Percentiles rank a stretch among this genome's conserved stretches.
phyloP scores from a whole-genome alignment of 2,329 filamentous ascomycete species.

The Blastomyces parvus region DNA sequence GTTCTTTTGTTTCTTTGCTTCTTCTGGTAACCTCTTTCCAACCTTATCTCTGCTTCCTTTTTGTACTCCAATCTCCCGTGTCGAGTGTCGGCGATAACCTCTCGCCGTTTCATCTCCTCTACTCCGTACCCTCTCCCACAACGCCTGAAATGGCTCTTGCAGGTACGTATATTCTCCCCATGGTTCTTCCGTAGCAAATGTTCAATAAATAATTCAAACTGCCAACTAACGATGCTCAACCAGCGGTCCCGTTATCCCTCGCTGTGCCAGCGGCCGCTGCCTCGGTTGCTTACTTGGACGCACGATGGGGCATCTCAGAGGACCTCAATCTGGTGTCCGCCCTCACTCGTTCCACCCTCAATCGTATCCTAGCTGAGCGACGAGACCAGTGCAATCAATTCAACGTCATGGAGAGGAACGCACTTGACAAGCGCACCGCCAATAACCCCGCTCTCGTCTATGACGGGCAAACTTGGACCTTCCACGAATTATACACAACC shows the following conservation, averaged over 20 bases:
- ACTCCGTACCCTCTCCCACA: not conserved
- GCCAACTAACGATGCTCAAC: not conserved
- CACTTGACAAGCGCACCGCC: slow-evolving; percentile 45
- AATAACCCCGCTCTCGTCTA: slow-evolving; percentile 54
- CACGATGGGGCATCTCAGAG: slow-evolving; percentile 55
- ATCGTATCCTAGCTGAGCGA: slow-evolving; percentile 41
- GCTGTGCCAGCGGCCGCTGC: slow-evolving; percentile 55
- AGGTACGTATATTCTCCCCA: not conserved
- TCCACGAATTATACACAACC: slow-evolving; percentile 62
- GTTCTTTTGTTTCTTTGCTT: not conserved
- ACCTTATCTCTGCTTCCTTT: not conserved
- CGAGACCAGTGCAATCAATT: slow-evolving; percentile 60
- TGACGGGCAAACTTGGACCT: slow-evolving; percentile 60
- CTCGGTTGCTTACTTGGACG: slow-evolving; percentile 68
- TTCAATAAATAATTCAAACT: not conserved
- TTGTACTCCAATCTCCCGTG: not conserved
- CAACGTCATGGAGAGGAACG: slow-evolving; percentile 62
- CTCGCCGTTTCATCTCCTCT: not conserved
- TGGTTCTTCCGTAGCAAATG: not conserved
- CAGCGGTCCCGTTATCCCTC: slow-evolving; percentile 31
- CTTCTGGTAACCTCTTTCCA: not conserved
- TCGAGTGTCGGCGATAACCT: not conserved
- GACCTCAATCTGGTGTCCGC: slow-evolving; percentile 54
- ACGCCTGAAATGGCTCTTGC: not conserved
- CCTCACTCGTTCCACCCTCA: slow-evolving; percentile 40